Evolutionary conservation across 2,329 filamentous ascomycete genomes (phyloP).

Genomic region (Colletotrichum gigasporum): DNA sequence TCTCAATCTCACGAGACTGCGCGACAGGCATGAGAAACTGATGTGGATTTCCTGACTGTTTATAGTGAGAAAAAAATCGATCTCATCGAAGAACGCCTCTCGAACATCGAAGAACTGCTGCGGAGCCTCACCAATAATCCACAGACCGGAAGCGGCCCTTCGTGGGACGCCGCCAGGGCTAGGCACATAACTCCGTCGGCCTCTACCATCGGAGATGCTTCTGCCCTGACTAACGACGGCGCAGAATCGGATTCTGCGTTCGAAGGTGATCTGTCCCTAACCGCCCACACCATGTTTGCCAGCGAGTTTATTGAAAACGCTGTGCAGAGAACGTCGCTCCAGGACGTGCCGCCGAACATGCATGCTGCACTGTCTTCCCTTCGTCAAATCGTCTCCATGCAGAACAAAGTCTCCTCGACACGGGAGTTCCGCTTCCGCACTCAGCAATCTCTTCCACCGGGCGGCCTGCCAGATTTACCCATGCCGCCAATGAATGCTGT

Average conservation of each 20-base stretch:
- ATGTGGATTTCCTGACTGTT: not conserved
- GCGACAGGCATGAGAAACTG: not conserved
- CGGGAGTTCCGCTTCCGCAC: constrained; percentile 56
- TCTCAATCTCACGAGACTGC: not conserved
- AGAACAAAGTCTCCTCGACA: constrained; percentile 51
- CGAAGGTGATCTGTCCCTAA: constrained; percentile 58
- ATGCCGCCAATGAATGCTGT: constrained; percentile 64
- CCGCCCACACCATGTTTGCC: constrained; percentile 62
- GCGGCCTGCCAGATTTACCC: constrained; percentile 59
- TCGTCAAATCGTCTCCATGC: constrained; percentile 61
- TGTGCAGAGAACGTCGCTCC: constrained; percentile 57
- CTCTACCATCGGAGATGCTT: constrained; percentile 30
- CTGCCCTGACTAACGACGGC: constrained; percentile 42
- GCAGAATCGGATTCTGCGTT: constrained; percentile 52
- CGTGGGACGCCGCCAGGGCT: constrained; percentile 19
- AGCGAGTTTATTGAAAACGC: constrained; percentile 63
- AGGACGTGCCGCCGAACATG: constrained; percentile 59
- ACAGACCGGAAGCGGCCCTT: constrained; percentile 18
- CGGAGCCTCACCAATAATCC: constrained; percentile 45
- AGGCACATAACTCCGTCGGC: constrained; percentile 35
- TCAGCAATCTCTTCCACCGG: constrained; percentile 55
- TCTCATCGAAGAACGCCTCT: constrained; percentile 54
- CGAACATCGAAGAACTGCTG: constrained; percentile 55
- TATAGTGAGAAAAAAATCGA: constrained; percentile 64
- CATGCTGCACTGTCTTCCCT: constrained; percentile 60